A percentile compares a stretch with the other conserved stretches of the same genome.
Conservation (phyloP, 306 rosid genomes). For the Casuarina glauca region DNA sequence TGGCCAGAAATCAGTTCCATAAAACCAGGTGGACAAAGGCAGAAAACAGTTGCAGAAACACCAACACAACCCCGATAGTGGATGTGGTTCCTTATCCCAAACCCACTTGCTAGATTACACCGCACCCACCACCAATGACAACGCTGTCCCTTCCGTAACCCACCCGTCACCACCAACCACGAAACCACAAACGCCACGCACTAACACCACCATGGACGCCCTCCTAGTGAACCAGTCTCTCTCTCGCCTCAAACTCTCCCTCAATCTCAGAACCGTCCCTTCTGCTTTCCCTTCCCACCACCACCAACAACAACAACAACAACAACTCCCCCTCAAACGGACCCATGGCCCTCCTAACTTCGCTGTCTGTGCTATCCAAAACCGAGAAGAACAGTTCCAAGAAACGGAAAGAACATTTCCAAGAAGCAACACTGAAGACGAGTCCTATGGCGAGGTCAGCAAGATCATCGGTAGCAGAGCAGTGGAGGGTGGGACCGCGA, state of each 20-base stretch:
- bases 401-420: slow-evolving; percentile 3
- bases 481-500: slow-evolving; percentile 38
- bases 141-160: slow-evolving; percentile 11
- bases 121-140: not conserved
- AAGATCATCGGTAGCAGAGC: slow-evolving; percentile 80
- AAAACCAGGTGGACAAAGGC: not conserved
- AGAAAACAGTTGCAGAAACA: not conserved
- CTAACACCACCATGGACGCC: slow-evolving; percentile 56
- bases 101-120: not conserved
- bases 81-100: slow-evolving; percentile 76
- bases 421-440: slow-evolving; percentile 35
- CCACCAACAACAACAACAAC: slow-evolving; percentile 10
- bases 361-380: slow-evolving; percentile 40
- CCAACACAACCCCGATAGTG: slow-evolving; percentile 32
- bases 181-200: not conserved
- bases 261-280: slow-evolving; percentile 20
- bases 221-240: slow-evolving; percentile 53
- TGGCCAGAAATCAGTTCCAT: not conserved
- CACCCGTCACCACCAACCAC: not conserved
- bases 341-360: not conserved
- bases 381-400: slow-evolving; percentile 27
- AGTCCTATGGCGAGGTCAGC: slow-evolving; percentile 70
- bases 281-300: slow-evolving; percentile 16
- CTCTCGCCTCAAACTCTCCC: slow-evolving; percentile 53
- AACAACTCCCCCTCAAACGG: slow-evolving; percentile 36